Conservation (phyloP, 768 basidiomycete genomes). For the Hypholoma sublateritium region DNA sequence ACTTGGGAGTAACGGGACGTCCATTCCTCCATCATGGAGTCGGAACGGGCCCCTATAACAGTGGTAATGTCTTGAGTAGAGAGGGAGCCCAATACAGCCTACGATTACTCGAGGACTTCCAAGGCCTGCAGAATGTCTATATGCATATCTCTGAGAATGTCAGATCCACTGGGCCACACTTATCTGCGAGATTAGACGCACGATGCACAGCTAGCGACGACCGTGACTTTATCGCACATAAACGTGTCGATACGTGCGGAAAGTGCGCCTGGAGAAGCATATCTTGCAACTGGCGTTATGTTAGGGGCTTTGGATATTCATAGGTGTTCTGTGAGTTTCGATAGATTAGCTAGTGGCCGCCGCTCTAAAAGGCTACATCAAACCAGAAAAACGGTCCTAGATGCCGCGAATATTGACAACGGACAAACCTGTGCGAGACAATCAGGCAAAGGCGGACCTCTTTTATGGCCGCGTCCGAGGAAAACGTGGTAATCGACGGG, state of each 20-base stretch:
- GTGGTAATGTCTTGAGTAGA: no score
- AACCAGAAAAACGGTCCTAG: neutral
- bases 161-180: no score
- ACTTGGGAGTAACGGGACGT: neutral
- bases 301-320: neutral
- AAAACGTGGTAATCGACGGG: constrained; percentile 1
- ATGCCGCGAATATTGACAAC: neutral
- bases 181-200: no score
- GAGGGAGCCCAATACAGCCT: no score
- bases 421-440: neutral
- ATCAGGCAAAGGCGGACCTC: neutral
- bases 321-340: neutral
- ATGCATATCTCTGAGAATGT: no score
- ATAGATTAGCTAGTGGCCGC: neutral
- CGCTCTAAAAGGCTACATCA: neutral
- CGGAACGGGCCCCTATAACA: neutral
- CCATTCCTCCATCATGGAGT: neutral
- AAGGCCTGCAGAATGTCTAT: no score
- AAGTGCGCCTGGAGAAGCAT: neutral
- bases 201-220: no score
- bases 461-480: neutral
- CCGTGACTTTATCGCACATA: neutral
- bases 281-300: neutral
- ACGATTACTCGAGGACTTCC: no score
- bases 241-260: neutral